Evolutionary conservation across 441 rosid species (phyloP).

Genomic region (Geranium incanum): DNA sequence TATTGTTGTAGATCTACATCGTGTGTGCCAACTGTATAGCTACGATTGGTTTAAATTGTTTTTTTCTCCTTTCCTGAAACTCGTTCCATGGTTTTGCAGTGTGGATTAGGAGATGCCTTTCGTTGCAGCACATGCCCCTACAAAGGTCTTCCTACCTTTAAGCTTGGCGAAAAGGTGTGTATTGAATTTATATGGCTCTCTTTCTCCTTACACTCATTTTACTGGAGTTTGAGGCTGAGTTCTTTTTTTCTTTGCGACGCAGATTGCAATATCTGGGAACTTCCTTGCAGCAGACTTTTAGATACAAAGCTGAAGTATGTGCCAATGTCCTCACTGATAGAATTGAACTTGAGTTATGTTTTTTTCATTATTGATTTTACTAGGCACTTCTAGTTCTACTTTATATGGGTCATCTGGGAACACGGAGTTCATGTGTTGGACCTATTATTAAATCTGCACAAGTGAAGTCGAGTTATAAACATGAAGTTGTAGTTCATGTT

Average conservation of each 20-base stretch:
- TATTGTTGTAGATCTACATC: neutral
- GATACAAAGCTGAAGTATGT: conserved; percentile 16
- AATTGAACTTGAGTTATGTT: no score
- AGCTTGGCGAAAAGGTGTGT: conserved; percentile 81
- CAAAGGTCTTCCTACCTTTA: conserved; percentile 82
- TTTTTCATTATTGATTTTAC: no score
- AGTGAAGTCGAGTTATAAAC: no score
- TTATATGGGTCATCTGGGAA: no score
- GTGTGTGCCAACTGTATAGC: neutral
- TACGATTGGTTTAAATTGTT: neutral
- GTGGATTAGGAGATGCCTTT: conserved; percentile 94
- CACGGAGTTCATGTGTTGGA: no score
- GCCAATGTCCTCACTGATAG: neutral
- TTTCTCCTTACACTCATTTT: neutral
- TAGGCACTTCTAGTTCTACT: no score
- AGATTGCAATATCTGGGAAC: conserved; percentile 65
- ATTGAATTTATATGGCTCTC: neutral
- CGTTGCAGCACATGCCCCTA: conserved; percentile 92
- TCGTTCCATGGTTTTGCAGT: conserved; percentile 32
- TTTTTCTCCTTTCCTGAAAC: neutral
- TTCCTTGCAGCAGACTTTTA: conserved; percentile 76
- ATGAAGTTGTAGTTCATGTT: no score
- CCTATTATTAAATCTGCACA: no score
- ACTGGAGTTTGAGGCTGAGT: neutral
- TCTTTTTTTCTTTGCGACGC: conserved; percentile 13